Conservation (phyloP, 108 stramenopile genomes). For the Nitzschia inconspicua region DNA sequence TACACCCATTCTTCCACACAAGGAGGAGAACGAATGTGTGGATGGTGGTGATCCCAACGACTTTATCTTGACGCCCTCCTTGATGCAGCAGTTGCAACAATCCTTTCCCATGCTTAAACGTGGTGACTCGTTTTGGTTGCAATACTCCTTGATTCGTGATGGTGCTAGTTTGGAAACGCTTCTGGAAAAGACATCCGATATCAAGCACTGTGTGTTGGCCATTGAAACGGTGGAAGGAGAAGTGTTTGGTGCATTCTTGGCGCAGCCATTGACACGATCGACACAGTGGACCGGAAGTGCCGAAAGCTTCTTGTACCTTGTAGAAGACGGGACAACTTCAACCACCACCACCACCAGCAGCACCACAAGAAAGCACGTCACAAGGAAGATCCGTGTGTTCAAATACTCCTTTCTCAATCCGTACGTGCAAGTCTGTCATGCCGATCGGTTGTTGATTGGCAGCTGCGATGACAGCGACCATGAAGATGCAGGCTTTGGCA, state of each 20-base stretch:
- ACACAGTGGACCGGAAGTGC: constrained; percentile 63
- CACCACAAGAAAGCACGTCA: constrained; percentile 47
- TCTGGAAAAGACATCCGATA: constrained; percentile 36
- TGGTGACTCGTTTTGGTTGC: constrained; percentile 71
- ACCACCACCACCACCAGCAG: constrained; percentile 22
- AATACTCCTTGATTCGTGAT: constrained; percentile 70
- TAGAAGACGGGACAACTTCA: constrained; percentile 23
- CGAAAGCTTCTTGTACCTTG: constrained; percentile 53
- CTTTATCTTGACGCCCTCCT: constrained; percentile 53
- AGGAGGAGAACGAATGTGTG: no score
- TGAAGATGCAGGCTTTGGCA: constrained; percentile 58
- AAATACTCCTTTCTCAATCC: constrained; percentile 57
- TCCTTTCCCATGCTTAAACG: constrained; percentile 51
- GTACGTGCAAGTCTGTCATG: constrained; percentile 61
- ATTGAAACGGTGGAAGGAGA: constrained; percentile 75
- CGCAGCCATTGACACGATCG: constrained; percentile 57
- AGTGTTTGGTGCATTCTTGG: constrained; percentile 73
- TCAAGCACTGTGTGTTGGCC: constrained; percentile 56
- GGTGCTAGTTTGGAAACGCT: constrained; percentile 67
- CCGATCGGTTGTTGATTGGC: constrained; percentile 58
- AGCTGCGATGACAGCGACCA: constrained; percentile 43
- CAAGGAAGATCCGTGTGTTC: constrained; percentile 66
- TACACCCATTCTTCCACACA: no score
- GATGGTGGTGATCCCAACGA: no score
- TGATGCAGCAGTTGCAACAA: constrained; percentile 64